Evolutionary conservation across 768 basidiomycete species (phyloP).

Genomic region (Leccinum uliginosum): DNA sequence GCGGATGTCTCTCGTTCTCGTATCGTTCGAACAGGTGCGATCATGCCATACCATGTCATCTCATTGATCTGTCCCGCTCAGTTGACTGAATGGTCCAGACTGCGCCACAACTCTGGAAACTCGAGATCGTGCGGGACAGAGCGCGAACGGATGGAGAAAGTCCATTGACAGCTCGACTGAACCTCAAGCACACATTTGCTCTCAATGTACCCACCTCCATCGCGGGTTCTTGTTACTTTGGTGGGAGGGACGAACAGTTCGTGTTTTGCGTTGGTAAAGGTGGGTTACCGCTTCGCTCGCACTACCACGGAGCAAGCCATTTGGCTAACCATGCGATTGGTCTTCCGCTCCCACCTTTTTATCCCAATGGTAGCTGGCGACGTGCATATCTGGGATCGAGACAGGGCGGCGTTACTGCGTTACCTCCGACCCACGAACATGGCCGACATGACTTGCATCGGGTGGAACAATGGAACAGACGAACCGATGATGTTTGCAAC

Average conservation of each 20-base stretch:
- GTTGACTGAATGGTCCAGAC: conserved; percentile 36
- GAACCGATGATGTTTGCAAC: conserved; percentile 54
- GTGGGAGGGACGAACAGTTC: conserved; percentile 71
- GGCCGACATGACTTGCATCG: conserved; percentile 68
- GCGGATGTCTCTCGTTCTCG: conserved; percentile 38
- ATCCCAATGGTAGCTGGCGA: conserved; percentile 54
- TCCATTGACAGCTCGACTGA: conserved; percentile 20
- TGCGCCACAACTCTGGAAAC: conserved; percentile 71
- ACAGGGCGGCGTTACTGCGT: conserved; percentile 67
- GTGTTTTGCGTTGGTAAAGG: conserved; percentile 81
- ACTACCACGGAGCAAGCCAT: background rate
- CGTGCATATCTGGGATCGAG: conserved; percentile 83
- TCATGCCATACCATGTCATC: background rate
- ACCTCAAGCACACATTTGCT: conserved; percentile 59
- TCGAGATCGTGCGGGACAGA: conserved; percentile 56
- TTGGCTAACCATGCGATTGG: background rate
- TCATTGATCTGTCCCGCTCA: background rate
- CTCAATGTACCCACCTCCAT: conserved; percentile 65
- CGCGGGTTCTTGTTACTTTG: conserved; percentile 77
- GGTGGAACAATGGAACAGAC: conserved; percentile 68
- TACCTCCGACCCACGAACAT: conserved; percentile 54
- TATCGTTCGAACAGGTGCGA: conserved; percentile 30
- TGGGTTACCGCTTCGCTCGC: conserved; percentile 19
- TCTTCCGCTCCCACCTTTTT: background rate
- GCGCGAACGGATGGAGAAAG: conserved; percentile 29